A percentile compares a stretch with the other conserved stretches of the same genome.
Conservation (phyloP, 768 basidiomycete species). For the Auriscalpium microsporum region DNA sequence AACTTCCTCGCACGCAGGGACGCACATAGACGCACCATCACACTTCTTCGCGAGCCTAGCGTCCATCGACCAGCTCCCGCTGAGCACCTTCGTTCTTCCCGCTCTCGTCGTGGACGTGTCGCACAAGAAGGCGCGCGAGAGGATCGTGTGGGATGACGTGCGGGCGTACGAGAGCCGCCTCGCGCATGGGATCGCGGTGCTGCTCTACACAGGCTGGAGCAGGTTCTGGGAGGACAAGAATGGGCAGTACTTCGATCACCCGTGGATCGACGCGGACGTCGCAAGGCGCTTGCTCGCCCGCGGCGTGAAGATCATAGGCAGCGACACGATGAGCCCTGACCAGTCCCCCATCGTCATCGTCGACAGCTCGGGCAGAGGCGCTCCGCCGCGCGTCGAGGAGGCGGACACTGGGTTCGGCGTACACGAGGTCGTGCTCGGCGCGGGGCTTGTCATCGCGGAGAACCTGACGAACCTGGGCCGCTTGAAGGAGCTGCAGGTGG, state of each 20-base stretch:
- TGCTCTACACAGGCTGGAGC: slow-evolving; percentile 22
- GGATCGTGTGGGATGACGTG: slow-evolving; percentile 17
- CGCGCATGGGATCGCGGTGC: slow-evolving; percentile 14
- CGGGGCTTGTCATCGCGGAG: slow-evolving; percentile 20
- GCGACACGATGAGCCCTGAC: slow-evolving; percentile 22
- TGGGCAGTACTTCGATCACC: slow-evolving; percentile 20
- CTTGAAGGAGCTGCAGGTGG: slow-evolving; percentile 6
- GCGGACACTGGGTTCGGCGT: slow-evolving; percentile 11
- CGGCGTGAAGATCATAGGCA: slow-evolving; percentile 19
- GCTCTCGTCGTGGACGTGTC: slow-evolving; percentile 20
- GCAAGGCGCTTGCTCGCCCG: slow-evolving; percentile 16
- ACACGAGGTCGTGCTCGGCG: slow-evolving; percentile 17
- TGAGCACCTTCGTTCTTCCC: slow-evolving; percentile 17
- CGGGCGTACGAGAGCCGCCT: slow-evolving; percentile 11
- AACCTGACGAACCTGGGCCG: slow-evolving; percentile 20
- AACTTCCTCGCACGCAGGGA: slow-evolving; percentile 22
- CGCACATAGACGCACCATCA: slow-evolving; percentile 23
- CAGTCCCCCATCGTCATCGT: slow-evolving; percentile 6
- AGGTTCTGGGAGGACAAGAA: slow-evolving; percentile 12
- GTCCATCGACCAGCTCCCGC: slow-evolving; percentile 20
- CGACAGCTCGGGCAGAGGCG: not conserved
- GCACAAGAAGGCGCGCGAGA: slow-evolving; percentile 11
- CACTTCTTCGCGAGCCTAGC: slow-evolving; percentile 18
- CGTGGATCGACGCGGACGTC: slow-evolving; percentile 19
- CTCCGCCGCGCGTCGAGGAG: not conserved